A percentile compares a stretch with the other conserved stretches of the same genome.
Conservation (phyloP, 495 filamentous ascomycete genomes). For the Penicillium arizonense region DNA sequence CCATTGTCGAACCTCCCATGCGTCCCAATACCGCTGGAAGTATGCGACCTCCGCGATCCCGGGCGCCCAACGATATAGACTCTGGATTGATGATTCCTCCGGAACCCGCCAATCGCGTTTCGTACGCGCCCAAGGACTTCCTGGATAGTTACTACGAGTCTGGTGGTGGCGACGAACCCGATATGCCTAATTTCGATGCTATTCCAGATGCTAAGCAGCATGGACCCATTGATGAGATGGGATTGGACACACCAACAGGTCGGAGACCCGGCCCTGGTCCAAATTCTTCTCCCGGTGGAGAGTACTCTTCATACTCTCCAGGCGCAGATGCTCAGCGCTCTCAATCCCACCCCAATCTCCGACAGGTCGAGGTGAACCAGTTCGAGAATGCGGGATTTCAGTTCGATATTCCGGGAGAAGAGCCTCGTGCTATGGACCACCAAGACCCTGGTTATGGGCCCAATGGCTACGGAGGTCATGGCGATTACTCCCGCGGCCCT, state of each 20-base stretch:
- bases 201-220: slow-evolving; percentile 42
- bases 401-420: slow-evolving; percentile 68
- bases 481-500: slow-evolving; percentile 17
- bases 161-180: slow-evolving; percentile 39
- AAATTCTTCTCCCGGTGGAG: slow-evolving; percentile 18
- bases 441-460: slow-evolving; percentile 29
- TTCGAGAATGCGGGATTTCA: slow-evolving; percentile 52
- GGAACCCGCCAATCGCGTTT: slow-evolving; percentile 22
- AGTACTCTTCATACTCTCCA: slow-evolving; percentile 37
- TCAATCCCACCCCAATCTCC: slow-evolving; percentile 68
- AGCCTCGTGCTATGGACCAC: slow-evolving; percentile 42
- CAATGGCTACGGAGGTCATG: slow-evolving; percentile 8
- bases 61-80: slow-evolving; percentile 14
- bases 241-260: slow-evolving; percentile 32
- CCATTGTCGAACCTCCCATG: slow-evolving; percentile 17
- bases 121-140: slow-evolving; percentile 33
- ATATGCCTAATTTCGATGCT: slow-evolving; percentile 76
- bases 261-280: slow-evolving; percentile 16
- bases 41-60: slow-evolving; percentile 15
- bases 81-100: slow-evolving; percentile 7
- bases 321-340: slow-evolving; percentile 44
- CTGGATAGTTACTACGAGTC: slow-evolving; percentile 41
- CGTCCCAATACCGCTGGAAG: slow-evolving; percentile 29
- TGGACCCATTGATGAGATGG: slow-evolving; percentile 51
- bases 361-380: slow-evolving; percentile 50